Evolutionary conservation across 2,329 filamentous ascomycete species (phyloP), one percentile per base, ranked within the genome.

Genomic region (Fusarium redolens): DNA sequence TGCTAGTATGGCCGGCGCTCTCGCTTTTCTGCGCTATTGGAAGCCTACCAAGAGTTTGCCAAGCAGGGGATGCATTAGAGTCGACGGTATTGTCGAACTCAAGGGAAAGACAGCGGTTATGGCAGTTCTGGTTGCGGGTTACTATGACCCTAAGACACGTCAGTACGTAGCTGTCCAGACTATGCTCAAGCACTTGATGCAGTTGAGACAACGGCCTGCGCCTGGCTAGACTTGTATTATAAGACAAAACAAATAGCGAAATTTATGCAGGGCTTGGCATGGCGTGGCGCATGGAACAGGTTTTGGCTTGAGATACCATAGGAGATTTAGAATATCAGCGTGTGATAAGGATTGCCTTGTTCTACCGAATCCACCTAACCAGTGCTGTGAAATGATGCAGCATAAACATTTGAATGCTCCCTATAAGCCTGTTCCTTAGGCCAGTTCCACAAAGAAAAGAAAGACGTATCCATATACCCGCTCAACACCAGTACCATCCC

Each of bases 71-170:
- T 85, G 85, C 57, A 81, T 91, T 51, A 78, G 81, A 4, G 83
- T 91, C 3, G 86, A 86, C 20, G 89, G 89, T 1, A 77, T 90
- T 15, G 84, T 91, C 4, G 86, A 90, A 69, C 64, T 91, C 4
- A 81, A 85, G 44, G 83, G 86, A 4, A 78, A 85, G 4, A 83
- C 79, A 28, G 84, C 84, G 2, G 82, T 82, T 55, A 77, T 90
- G 61, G 83, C 85, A 5, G 80, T 90, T 17, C 86, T 89, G 66
- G 87, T 88, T 4, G 65, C 79, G 15, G 86, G 83, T 4, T 89
- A 85, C 79, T 91, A 88, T 79, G 85, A 91, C 75, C 88, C 89
- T 3, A 87, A 88, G 77, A 85, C 84, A 44, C 83, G 84, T 68
- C 82, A 80, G 50, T 88, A 84, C 57, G 83, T 81, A 68, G 76